These are phyloP conservation scores for Herpotrichia juniperi DNA, from an alignment of 2,329 filamentous ascomycete species.

Conservation along the genomic window DNA sequence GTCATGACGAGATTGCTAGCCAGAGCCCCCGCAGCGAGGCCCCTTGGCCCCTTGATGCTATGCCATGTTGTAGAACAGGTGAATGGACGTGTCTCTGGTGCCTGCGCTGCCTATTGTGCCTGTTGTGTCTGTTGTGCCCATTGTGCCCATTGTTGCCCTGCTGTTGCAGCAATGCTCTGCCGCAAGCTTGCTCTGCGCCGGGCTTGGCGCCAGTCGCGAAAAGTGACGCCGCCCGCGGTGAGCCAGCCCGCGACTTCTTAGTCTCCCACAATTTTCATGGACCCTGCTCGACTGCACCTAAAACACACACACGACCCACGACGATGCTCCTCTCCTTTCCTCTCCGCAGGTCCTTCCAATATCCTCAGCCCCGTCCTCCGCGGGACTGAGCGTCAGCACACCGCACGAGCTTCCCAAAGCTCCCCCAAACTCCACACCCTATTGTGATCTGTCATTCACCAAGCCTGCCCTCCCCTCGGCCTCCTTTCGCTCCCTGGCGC, in stretches of 20 bases:
- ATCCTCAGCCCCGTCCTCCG: conserved; percentile 57
- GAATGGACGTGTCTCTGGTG: no score
- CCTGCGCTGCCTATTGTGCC: background rate
- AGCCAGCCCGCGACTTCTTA: conserved; percentile 22
- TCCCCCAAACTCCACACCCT: conserved; percentile 3
- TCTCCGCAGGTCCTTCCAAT: conserved; percentile 50
- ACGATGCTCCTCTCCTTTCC: conserved; percentile 45
- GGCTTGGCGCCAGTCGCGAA: conserved; percentile 20
- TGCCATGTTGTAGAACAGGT: background rate
- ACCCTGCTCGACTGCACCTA: conserved; percentile 40
- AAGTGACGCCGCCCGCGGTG: conserved; percentile 16
- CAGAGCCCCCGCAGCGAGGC: background rate
- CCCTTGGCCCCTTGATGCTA: background rate
- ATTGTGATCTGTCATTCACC: conserved; percentile 2
- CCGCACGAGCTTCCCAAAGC: conserved; percentile 8
- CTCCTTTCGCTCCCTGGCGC: conserved; percentile 55
- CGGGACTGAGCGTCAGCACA: conserved; percentile 52
- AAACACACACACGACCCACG: conserved; percentile 40
- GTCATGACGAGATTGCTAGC: conserved; percentile 21
- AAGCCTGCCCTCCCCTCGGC: conserved; percentile 72
- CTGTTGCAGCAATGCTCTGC: background rate
- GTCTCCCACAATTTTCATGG: conserved; percentile 32
- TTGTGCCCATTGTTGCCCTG: background rate
- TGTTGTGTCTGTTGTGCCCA: background rate
- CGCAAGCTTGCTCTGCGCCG: background rate